Conservation (phyloP, 768 basidiomycete genomes). For the Boletus speciosus region DNA sequence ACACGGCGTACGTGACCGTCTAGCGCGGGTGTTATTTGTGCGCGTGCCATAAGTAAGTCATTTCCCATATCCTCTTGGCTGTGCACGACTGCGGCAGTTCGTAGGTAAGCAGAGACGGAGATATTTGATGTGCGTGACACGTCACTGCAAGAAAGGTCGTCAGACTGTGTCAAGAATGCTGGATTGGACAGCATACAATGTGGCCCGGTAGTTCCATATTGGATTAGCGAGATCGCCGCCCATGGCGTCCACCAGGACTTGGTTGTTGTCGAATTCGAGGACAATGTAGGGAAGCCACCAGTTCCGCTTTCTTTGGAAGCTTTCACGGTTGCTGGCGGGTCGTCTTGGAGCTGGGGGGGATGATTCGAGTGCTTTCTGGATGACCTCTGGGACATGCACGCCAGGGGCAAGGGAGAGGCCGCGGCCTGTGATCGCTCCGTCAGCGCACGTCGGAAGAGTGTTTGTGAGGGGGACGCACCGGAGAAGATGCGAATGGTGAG, state of each 20-base stretch:
- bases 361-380: conserved; percentile 75
- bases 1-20: conserved; percentile 62
- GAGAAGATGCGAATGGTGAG: conserved; percentile 96
- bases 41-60: conserved; percentile 89
- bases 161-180: neutral
- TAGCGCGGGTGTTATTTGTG: conserved; percentile 82
- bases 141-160: conserved; percentile 54
- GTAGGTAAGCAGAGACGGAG: conserved; percentile 85
- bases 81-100: conserved; percentile 68
- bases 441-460: conserved; percentile 6
- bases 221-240: conserved; percentile 90
- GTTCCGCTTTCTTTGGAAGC: conserved; percentile 86
- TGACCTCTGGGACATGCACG: conserved; percentile 74
- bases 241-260: conserved; percentile 92
- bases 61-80: conserved; percentile 95
- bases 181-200: conserved; percentile 65
- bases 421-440: conserved; percentile 48
- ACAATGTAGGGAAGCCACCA: conserved; percentile 98
- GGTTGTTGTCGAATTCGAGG: conserved; percentile 97
- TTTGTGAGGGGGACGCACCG: conserved; percentile 45
- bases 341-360: conserved; percentile 50
- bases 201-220: conserved; percentile 93
- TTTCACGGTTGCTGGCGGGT: conserved; percentile 78
- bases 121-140: conserved; percentile 93
- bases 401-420: conserved; percentile 79